Evolutionary conservation across 78 protist genomes (phyloP).

Genomic region (Dictyostelium capitatum): DNA sequence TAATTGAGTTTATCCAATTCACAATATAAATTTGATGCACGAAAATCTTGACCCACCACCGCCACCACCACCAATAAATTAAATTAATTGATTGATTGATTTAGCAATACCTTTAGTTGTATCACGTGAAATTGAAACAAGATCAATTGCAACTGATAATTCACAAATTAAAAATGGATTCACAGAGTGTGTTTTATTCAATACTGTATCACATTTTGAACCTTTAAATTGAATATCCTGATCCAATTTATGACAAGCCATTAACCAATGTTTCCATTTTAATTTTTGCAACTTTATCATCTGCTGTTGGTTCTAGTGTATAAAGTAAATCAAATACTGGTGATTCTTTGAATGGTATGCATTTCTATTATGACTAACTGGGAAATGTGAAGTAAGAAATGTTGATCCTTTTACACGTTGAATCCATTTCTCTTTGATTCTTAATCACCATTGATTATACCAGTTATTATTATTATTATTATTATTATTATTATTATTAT

Average conservation of each 20-base stretch:
- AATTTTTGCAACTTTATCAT: neutral
- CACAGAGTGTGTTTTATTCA: conserved; percentile 46
- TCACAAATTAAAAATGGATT: conserved; percentile 34
- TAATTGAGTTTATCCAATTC: conserved; percentile 17
- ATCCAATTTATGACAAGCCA: conserved; percentile 67
- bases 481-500: no score
- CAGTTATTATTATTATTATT: no score
- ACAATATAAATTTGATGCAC: conserved; percentile 12
- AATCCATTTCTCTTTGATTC: conserved; percentile 53
- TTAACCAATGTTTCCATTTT: conserved; percentile 71
- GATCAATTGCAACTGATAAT: neutral
- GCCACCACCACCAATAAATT: conserved; percentile 33
- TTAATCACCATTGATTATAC: conserved; percentile 25
- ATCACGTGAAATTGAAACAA: neutral
- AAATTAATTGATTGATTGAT: no score
- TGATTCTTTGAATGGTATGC: conserved; percentile 68
- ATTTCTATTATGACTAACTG: conserved; percentile 83
- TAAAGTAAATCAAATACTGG: conserved; percentile 22
- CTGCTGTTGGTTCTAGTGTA: neutral
- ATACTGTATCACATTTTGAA: neutral
- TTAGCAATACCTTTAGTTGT: conserved; percentile 12
- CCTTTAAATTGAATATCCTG: conserved; percentile 69
- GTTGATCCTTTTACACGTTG: conserved; percentile 67
- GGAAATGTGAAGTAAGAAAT: conserved; percentile 64
- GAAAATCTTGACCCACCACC: conserved; percentile 33